A percentile compares a stretch with the other conserved stretches of the same genome.
Evolutionary conservation across 176 grass and related monocot genomes (phyloP).

Genomic region (Eragrostis nindensis): DNA sequence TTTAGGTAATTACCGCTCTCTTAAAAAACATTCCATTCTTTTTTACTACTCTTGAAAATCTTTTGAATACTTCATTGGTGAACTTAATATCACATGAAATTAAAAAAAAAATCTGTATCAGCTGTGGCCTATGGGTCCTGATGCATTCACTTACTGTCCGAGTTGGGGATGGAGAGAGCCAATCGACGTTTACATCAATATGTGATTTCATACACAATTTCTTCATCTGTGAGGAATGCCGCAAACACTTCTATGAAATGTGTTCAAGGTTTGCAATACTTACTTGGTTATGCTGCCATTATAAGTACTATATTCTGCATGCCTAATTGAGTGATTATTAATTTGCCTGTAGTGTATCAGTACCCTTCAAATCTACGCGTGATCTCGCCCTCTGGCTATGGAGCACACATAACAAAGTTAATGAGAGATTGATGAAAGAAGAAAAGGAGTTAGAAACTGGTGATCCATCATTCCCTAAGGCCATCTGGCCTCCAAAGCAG

Average conservation of each 20-base stretch:
- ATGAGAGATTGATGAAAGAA: conserved; percentile 94
- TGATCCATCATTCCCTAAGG: conserved; percentile 88
- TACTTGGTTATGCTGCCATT: neutral
- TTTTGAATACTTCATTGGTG: conserved; percentile 8
- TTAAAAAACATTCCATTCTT: conserved; percentile 21
- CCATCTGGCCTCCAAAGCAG: conserved; percentile 75
- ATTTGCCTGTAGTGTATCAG: conserved; percentile 66
- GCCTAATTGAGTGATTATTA: conserved; percentile 25
- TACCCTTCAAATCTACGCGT: conserved; percentile 73
- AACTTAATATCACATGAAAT: conserved; percentile 23
- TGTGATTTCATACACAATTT: conserved; percentile 97
- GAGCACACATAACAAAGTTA: conserved; percentile 94
- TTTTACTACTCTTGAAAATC: conserved; percentile 6
- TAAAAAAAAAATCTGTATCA: conserved; percentile 41
- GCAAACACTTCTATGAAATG: conserved; percentile 88
- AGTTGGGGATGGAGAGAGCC: conserved; percentile 88
- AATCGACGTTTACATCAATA: conserved; percentile 79
- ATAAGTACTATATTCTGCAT: neutral
- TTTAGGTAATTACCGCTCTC: conserved; percentile 66
- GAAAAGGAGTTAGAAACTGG: conserved; percentile 70
- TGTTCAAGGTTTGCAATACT: conserved; percentile 68
- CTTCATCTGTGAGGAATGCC: conserved; percentile 94
- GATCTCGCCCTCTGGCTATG: conserved; percentile 91
- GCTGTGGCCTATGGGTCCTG: conserved; percentile 93
- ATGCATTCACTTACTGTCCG: conserved; percentile 83